Base-by-base conservation (phyloP, 176 grass and related monocot species). In the Eragrostis curvula region DNA sequence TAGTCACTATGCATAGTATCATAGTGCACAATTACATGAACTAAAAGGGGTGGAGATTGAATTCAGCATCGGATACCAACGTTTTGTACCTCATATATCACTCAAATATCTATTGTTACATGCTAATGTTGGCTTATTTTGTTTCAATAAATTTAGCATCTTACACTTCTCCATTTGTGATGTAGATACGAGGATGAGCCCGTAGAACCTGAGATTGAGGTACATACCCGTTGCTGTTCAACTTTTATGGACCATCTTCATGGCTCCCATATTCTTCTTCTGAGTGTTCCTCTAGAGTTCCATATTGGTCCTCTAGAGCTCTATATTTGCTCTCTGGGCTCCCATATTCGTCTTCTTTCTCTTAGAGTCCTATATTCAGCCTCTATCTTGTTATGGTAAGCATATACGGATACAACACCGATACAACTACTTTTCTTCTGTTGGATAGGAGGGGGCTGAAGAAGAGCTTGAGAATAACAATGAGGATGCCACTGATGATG, bases 151-250 rank as follows among this genome's bases (percentile, higher is more conserved):
- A 62, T 64, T 78, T 73, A 44, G 10, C 6, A 23, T 50, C 28
- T 61, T 50, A 12, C 24, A 77, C 2, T 59, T 40, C 18, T 17
- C 18, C 11, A 52, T 48, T 70, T 74, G 12, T 47, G 44, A 32
- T 84, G 46, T 86, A 97, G 95, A 64, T 97, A 93, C 0, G 88
- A 94, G 49, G 90, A 97, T 72, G 95, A 97, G 59, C 95, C 90
- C 15, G 84, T 74, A 24, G 92, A 92, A 66, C 84, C 95, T 66
- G 92, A 94, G 57, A 76, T 92, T 24, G 95, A 97, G 90, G 94
- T 97, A 74, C 5, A 18, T 15, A 74, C 20, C 56, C 21, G 13
- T 55, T 51, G 7, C 51, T 89, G 24, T 84, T 56, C 2, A 45
- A 4, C 39, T 73, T 50, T 56, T 24, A 41, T 77, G 45, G 9